Conservation (phyloP, 345 rosid species). For the Syzygium aromaticum region DNA sequence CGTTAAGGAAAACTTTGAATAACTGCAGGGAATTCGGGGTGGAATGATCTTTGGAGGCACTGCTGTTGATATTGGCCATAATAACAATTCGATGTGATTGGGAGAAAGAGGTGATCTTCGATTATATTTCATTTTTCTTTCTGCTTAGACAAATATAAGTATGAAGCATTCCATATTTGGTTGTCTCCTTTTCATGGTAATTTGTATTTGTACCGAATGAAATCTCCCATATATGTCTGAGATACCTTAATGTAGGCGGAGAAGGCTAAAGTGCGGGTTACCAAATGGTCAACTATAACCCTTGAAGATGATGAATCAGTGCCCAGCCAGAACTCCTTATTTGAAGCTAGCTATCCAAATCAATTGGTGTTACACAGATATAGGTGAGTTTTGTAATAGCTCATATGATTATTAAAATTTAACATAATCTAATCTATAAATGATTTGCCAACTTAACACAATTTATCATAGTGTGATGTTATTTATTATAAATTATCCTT, state of each 20-base stretch:
- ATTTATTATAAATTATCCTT: background rate
- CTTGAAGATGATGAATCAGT: background rate
- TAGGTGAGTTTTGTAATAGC: background rate
- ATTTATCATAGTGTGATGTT: background rate
- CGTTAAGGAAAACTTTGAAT: background rate
- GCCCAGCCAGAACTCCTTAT: background rate
- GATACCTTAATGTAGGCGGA: background rate
- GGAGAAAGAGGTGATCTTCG: background rate
- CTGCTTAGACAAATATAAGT: background rate
- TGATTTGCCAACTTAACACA: background rate
- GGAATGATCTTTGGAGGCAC: slow-evolving; percentile 42
- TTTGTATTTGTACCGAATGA: background rate
- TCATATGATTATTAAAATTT: background rate
- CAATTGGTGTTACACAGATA: background rate
- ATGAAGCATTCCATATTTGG: background rate
- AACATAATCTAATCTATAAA: background rate
- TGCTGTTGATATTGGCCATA: slow-evolving; percentile 24
- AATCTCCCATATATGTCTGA: background rate
- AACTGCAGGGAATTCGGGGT: slow-evolving; percentile 55
- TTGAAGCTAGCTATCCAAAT: background rate
- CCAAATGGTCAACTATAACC: background rate
- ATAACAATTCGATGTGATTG: slow-evolving; percentile 29
- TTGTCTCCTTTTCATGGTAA: background rate
- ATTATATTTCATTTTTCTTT: background rate
- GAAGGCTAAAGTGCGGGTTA: background rate